phyloP scores from a whole-genome alignment of 2,329 filamentous ascomycete genomes.

The Neonectria hederae region DNA sequence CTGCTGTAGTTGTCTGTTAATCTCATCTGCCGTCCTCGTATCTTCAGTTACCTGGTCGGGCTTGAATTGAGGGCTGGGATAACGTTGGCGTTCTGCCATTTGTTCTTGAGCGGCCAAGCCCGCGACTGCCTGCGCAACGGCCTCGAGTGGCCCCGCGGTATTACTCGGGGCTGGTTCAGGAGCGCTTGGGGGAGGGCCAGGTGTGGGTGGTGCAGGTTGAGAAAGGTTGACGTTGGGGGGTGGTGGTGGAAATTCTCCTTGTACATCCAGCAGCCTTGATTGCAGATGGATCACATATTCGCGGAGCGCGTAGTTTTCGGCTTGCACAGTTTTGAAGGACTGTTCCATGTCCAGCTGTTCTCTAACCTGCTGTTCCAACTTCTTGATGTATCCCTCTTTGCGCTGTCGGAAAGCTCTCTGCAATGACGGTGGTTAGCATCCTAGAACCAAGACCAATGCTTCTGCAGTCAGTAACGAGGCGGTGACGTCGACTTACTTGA shows the following conservation, averaged over 20 bases:
- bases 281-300: conserved; percentile 95
- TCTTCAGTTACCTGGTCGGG: conserved; percentile 53
- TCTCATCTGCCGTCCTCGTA: conserved; percentile 60
- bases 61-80: conserved; percentile 48
- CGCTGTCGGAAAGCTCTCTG: conserved; percentile 96
- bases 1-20: conserved; percentile 64
- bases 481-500: conserved; percentile 71
- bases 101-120: conserved; percentile 55
- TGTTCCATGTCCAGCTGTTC: conserved; percentile 80
- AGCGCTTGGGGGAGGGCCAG: conserved; percentile 36
- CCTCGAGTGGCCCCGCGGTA: conserved; percentile 54
- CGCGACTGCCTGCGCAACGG: conserved; percentile 60
- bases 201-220: conserved; percentile 40
- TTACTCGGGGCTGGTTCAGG: conserved; percentile 40
- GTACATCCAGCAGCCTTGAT: conserved; percentile 82
- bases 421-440: conserved; percentile 37
- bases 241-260: conserved; percentile 84
- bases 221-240: conserved; percentile 80
- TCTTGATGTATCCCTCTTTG: conserved; percentile 98
- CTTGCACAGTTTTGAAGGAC: conserved; percentile 80
- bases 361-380: conserved; percentile 92
- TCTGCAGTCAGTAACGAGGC: background rate
- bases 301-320: conserved; percentile 88
- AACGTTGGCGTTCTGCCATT: conserved; percentile 50
- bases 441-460: background rate